Evolutionary conservation across 345 rosid genomes (phyloP).

Genomic region (Lepidium sativum): DNA sequence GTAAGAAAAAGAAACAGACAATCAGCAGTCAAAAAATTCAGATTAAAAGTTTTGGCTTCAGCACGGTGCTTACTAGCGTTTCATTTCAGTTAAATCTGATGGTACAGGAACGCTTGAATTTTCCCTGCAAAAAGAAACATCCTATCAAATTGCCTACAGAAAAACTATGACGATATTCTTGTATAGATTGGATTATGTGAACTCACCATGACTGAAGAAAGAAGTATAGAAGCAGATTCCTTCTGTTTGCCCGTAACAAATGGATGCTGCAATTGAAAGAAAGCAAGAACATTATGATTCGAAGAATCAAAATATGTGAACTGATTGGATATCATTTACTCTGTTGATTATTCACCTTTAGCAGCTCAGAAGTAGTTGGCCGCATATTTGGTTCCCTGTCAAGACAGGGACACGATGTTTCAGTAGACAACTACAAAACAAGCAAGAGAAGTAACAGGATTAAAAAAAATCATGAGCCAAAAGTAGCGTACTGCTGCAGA

Average conservation of each 20-base stretch:
- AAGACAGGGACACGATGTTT: constrained; percentile 8
- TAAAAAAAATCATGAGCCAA: background rate
- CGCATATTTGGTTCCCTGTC: constrained; percentile 78
- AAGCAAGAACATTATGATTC: background rate
- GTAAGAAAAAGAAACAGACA: background rate
- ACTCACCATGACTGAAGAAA: constrained; percentile 37
- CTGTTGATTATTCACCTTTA: constrained; percentile 41
- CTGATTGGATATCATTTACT: background rate
- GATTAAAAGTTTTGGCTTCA: background rate
- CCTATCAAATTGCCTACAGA: background rate
- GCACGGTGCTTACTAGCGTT: constrained; percentile 34
- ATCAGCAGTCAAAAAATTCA: background rate
- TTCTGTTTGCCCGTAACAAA: constrained; percentile 50
- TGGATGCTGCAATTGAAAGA: constrained; percentile 50
- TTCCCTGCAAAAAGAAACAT: constrained; percentile 32
- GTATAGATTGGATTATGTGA: constrained; percentile 1
- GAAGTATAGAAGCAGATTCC: constrained; percentile 29
- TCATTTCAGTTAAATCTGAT: constrained; percentile 12
- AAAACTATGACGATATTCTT: background rate
- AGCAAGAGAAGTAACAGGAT: background rate
- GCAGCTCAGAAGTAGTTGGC: constrained; percentile 63
- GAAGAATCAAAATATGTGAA: background rate
- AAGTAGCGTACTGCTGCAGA: constrained; percentile 50
- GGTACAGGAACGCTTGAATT: constrained; percentile 27
- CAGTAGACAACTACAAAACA: constrained; percentile 2